Base-by-base conservation (phyloP, 83 land plant species). In the Picea abies region DNA sequence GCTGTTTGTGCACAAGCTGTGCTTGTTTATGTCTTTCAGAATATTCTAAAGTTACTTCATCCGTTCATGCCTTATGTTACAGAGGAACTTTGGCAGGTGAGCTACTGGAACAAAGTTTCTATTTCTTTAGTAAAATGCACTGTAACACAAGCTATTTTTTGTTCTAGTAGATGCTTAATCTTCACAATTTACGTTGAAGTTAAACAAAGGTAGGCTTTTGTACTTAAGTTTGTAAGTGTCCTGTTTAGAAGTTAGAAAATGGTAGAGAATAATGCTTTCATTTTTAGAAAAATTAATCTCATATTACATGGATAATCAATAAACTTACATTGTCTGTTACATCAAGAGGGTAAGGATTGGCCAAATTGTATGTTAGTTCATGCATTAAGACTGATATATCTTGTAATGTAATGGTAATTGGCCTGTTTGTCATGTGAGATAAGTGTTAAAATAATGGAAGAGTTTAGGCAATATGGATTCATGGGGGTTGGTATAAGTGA, bases 31-130 rank as follows among this genome's bases (percentile, higher is more conserved):
- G 97, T 96, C 63, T 97, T 94, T 86, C 90, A 91, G 64, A 92
- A 87, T 63, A 83, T 96, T 84, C 86, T 97, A 60, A 96, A 93
- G 80, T 41, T 97, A 81, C 85, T 97, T 23, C 99, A 97, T 88
- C 99, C 99, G 1, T 97, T 92, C 73, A 97, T 97, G 99, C 99
- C 99, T 58, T 97, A 90, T 91, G 99, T 97, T 29, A 97, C 99
- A 60, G 99, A 97, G 67, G 94, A 90, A 85, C 88, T 97, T 39
- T 97, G 99, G 99, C 99, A 97, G 99, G 99, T 95, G 83, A 68
- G 23, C 20, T 41, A 41, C 49, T 41, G 41, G 25, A 44, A 44
- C 25, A 72, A 44, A 73, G 56, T n/a, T 56, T 60, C 58, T 0
- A 1, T 56, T 58, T 60, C 12, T 2, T 75, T 15, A 44, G 63